A percentile compares a stretch with the other conserved stretches of the same genome.
These are phyloP conservation scores for Xylariaceae sp. DNA, from an alignment of 2,329 filamentous ascomycete genomes.

Conservation along the genomic window DNA sequence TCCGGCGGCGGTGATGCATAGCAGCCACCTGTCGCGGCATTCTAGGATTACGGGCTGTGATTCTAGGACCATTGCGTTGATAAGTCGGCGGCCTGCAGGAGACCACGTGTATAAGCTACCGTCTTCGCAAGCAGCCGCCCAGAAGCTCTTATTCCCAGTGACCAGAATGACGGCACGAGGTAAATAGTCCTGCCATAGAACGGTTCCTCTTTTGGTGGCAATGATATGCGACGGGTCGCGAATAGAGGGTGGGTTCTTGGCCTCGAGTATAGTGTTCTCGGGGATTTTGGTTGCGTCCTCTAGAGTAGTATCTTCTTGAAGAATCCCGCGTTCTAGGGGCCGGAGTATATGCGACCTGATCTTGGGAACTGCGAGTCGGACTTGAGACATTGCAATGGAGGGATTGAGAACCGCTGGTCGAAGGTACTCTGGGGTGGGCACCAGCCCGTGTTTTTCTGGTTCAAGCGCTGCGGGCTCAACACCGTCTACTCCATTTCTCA, in stretches of 20 bases:
- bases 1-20: constrained; percentile 84
- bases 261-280: constrained; percentile 79
- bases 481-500: constrained; percentile 73
- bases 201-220: constrained; percentile 72
- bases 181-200: constrained; percentile 91
- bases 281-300: constrained; percentile 61
- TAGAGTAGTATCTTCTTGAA: constrained; percentile 46
- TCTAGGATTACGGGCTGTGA: constrained; percentile 93
- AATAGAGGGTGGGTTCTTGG: constrained; percentile 72
- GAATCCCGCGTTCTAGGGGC: constrained; percentile 65
- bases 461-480: constrained; percentile 69
- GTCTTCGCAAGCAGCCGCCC: constrained; percentile 91
- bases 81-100: constrained; percentile 77
- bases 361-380: constrained; percentile 83
- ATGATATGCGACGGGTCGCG: constrained; percentile 82
- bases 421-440: constrained; percentile 75
- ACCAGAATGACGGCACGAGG: constrained; percentile 83
- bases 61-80: constrained; percentile 83
- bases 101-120: constrained; percentile 89
- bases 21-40: constrained; percentile 80
- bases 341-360: constrained; percentile 78
- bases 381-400: constrained; percentile 73
- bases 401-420: constrained; percentile 85
- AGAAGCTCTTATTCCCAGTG: constrained; percentile 86
- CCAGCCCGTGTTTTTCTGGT: constrained; percentile 53